A percentile compares a stretch with the other conserved stretches of the same genome.
Conservation (phyloP, 352 stramenopile species). For the Globisporangium parvum region DNA sequence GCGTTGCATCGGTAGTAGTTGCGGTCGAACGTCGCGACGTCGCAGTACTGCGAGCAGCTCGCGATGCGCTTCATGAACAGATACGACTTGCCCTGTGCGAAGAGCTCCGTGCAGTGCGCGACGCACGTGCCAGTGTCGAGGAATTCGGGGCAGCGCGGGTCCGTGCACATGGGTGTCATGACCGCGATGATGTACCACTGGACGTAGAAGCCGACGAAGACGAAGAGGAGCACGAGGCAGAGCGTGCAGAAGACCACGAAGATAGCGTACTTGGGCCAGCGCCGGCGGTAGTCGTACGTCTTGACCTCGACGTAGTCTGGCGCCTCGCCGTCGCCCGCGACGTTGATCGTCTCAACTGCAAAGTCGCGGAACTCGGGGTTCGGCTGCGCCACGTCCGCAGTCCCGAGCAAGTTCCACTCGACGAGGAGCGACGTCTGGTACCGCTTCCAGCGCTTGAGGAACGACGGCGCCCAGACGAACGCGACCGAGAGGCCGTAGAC, state of each 20-base stretch:
- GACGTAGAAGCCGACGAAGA: conserved; percentile 52
- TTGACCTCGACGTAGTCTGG: conserved; percentile 59
- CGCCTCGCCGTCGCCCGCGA: conserved; percentile 39
- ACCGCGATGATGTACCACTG: conserved; percentile 70
- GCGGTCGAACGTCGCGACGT: conserved; percentile 29
- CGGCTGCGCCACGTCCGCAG: conserved; percentile 36
- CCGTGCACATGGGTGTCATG: conserved; percentile 59
- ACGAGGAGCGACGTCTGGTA: conserved; percentile 63
- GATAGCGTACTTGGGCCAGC: conserved; percentile 53
- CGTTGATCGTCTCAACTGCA: conserved; percentile 56
- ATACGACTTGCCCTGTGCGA: conserved; percentile 34
- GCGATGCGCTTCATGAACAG: conserved; percentile 49
- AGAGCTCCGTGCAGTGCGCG: conserved; percentile 39
- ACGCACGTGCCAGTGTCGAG: conserved; percentile 26
- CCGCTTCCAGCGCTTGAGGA: conserved; percentile 52
- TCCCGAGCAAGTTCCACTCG: conserved; percentile 55
- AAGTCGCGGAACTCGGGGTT: conserved; percentile 53
- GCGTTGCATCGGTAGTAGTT: conserved; percentile 49
- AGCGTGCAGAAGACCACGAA: conserved; percentile 43
- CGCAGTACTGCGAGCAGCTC: conserved; percentile 40
- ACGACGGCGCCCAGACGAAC: conserved; percentile 47
- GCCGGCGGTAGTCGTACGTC: conserved; percentile 40
- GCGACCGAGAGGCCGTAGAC: conserved; percentile 44
- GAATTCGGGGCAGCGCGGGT: conserved; percentile 43
- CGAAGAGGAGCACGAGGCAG: conserved; percentile 44